A percentile compares a stretch with the other conserved stretches of the same genome.
Conservation (phyloP, 2,329 filamentous ascomycete species). For the Sarocladiaceae sp. region DNA sequence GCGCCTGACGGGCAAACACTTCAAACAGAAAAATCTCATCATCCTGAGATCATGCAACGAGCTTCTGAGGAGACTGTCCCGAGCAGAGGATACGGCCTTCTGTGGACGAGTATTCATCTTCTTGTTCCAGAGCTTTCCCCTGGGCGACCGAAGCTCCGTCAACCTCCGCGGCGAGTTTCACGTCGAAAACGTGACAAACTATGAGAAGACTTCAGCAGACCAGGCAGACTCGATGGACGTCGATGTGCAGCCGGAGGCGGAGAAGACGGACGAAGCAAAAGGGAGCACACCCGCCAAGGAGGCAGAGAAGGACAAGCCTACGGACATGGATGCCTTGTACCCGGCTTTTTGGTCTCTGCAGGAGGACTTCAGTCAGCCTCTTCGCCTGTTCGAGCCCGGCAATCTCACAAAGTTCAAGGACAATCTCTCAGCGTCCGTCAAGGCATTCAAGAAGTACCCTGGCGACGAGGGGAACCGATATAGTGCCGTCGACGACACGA, state of each 20-base stretch:
- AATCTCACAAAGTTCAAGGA: conserved; percentile 77
- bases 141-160: conserved; percentile 95
- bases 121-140: conserved; percentile 93
- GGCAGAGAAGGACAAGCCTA: conserved; percentile 43
- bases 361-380: conserved; percentile 84
- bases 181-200: conserved; percentile 86
- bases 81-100: conserved; percentile 94
- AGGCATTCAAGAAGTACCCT: conserved; percentile 43
- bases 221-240: conserved; percentile 53
- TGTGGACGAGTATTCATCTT: conserved; percentile 98
- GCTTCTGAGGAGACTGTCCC: conserved; percentile 83
- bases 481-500: conserved; percentile 49
- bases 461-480: conserved; percentile 37
- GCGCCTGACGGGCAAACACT: conserved; percentile 72
- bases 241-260: conserved; percentile 41
- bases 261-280: conserved; percentile 22
- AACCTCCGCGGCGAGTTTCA: conserved; percentile 96
- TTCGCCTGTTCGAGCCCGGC: conserved; percentile 65
- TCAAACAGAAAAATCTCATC: conserved; percentile 77
- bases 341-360: conserved; percentile 93
- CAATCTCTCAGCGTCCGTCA: conserved; percentile 62
- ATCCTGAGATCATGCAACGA: conserved; percentile 96
- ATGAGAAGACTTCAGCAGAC: conserved; percentile 42
- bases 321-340: conserved; percentile 68
- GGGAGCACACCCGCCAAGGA: conserved; percentile 33